Conservation (phyloP, 2,329 filamentous ascomycete genomes). For the Pyricularia sp. region DNA sequence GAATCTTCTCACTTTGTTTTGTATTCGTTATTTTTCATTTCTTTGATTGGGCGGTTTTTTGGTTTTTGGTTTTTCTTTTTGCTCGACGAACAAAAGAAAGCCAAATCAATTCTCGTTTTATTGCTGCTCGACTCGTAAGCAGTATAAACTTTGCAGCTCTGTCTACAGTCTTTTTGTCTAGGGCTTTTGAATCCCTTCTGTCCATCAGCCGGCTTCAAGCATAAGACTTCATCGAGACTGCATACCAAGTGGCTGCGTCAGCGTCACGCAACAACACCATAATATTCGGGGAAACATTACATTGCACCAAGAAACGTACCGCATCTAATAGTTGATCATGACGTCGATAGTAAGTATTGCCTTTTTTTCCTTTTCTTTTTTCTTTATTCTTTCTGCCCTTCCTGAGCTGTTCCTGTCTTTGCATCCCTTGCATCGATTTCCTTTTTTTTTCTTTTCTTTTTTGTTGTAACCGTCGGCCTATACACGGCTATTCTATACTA, state of each 20-base stretch:
- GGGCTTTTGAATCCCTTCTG: background rate
- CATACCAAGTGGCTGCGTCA: background rate
- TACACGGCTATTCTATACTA: background rate
- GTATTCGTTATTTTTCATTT: background rate
- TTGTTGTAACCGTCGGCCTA: background rate
- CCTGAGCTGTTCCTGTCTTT: background rate
- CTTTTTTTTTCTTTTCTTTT: too few relatives aligned
- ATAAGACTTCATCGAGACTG: background rate
- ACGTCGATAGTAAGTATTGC: slow-evolving; percentile 22
- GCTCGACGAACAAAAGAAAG: background rate
- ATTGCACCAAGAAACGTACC: background rate
- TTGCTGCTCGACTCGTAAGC: background rate
- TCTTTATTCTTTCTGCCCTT: background rate
- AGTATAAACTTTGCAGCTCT: background rate
- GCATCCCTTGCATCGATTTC: background rate
- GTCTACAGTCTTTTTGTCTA: background rate
- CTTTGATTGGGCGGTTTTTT: too few relatives aligned
- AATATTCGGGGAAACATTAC: background rate
- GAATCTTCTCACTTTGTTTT: background rate
- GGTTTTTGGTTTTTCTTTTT: too few relatives aligned
- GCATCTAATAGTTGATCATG: slow-evolving; percentile 14
- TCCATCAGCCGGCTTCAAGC: background rate
- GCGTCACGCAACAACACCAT: background rate
- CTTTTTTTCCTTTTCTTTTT: background rate
- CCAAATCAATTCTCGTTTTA: background rate